Percentiles rank a stretch among this genome's conserved stretches.
These are phyloP conservation scores for Spathaspora sp. DNA, from an alignment of 1,139 yeast species.

Conservation along the genomic window DNA sequence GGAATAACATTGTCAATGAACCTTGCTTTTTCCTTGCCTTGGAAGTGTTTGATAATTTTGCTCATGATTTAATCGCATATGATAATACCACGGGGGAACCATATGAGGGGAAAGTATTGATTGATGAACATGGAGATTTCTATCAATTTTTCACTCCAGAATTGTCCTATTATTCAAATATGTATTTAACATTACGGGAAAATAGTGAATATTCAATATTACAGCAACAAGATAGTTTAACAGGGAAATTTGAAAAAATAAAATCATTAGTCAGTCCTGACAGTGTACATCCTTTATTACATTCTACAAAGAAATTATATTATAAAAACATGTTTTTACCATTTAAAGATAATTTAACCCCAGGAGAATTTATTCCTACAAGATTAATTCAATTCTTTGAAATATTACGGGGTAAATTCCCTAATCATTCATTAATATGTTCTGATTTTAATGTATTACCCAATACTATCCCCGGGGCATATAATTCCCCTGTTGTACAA, in stretches of 20 bases:
- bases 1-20: conserved; percentile 62
- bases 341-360: conserved; percentile 64
- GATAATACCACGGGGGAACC: conserved; percentile 70
- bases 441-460: conserved; percentile 74
- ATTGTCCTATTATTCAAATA: conserved; percentile 59
- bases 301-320: conserved; percentile 31
- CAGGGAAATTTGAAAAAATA: conserved; percentile 23
- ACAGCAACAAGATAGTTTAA: conserved; percentile 19
- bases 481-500: conserved; percentile 79
- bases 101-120: conserved; percentile 73
- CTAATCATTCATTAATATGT: conserved; percentile 69
- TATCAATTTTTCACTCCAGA: conserved; percentile 72
- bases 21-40: conserved; percentile 81
- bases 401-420: conserved; percentile 63
- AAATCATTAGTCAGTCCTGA: conserved; percentile 33
- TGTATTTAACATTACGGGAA: conserved; percentile 56
- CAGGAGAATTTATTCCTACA: conserved; percentile 82
- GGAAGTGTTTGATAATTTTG: conserved; percentile 83
- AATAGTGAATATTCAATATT: conserved; percentile 39
- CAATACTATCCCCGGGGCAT: conserved; percentile 60
- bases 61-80: conserved; percentile 80
- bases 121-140: conserved; percentile 75
- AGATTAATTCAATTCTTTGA: conserved; percentile 66
- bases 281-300: conserved; percentile 41
- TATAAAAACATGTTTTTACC: conserved; percentile 46